A percentile compares a stretch with the other conserved stretches of the same genome.
phyloP scores from a whole-genome alignment of 495 filamentous ascomycete species.

The Penicillium herquei region DNA sequence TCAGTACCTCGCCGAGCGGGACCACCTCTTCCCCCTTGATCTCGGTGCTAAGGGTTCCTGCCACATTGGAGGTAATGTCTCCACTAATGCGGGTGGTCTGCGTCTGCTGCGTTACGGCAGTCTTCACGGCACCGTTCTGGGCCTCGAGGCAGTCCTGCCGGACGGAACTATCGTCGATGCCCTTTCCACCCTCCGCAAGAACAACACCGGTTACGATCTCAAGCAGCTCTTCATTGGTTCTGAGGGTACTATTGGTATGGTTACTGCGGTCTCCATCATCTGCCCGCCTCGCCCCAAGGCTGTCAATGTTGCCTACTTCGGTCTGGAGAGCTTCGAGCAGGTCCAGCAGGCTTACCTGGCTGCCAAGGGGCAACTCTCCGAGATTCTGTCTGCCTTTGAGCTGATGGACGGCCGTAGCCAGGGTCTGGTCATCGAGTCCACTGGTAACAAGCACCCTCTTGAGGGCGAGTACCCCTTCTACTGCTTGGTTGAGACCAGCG shows the following conservation, averaged over 20 bases:
- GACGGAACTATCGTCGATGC: conserved; percentile 91
- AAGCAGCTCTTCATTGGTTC: conserved; percentile 97
- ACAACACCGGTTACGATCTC: conserved; percentile 96
- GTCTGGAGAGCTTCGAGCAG: conserved; percentile 80
- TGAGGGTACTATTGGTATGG: conserved; percentile 92
- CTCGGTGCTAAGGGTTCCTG: conserved; percentile 96
- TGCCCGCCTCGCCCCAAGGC: conserved; percentile 84
- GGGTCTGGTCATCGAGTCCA: conserved; percentile 67
- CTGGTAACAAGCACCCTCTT: conserved; percentile 73
- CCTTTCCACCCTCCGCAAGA: conserved; percentile 83
- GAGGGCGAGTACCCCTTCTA: conserved; percentile 88
- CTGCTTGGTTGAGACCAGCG: conserved; percentile 93
- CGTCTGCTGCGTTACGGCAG: conserved; percentile 89
- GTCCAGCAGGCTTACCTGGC: conserved; percentile 77
- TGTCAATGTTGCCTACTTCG: conserved; percentile 88
- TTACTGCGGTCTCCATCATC: conserved; percentile 84
- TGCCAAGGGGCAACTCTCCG: conserved; percentile 84
- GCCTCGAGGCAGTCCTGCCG: conserved; percentile 87
- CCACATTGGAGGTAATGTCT: conserved; percentile 97
- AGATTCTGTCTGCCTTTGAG: conserved; percentile 97
- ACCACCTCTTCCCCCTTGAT: conserved; percentile 90
- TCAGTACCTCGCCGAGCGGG: conserved; percentile 71
- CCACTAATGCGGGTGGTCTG: conserved; percentile 92
- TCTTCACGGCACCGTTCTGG: conserved; percentile 88
- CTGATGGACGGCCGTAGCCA: conserved; percentile 89